phyloP scores from a whole-genome alignment of 169 alveolate species.

The Cryptosporidium andersoni region DNA sequence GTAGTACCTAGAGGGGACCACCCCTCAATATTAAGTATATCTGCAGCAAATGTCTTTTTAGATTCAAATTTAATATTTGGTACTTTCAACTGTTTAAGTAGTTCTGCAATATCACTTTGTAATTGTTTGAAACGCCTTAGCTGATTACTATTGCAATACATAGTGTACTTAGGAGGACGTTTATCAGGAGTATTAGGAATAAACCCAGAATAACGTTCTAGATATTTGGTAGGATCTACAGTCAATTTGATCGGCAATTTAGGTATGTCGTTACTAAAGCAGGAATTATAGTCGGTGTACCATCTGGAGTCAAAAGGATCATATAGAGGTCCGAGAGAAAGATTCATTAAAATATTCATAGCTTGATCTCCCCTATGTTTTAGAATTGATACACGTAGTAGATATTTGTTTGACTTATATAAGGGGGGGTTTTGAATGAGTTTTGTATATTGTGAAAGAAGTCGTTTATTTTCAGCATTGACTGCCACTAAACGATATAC shows the following conservation, averaged over 20 bases:
- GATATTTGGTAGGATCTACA: constrained; percentile 16
- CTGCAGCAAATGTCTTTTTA: constrained; percentile 33
- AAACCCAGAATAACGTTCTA: constrained; percentile 40
- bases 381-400: constrained; percentile 41
- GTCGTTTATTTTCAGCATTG: constrained; percentile 30
- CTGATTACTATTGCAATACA: constrained; percentile 33
- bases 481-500: constrained; percentile 49
- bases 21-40: constrained; percentile 44
- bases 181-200: constrained; percentile 1
- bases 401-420: constrained; percentile 33
- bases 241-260: constrained; percentile 15
- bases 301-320: constrained; percentile 28
- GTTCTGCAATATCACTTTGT: constrained; percentile 27
- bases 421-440: constrained; percentile 10
- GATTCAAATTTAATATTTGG: constrained; percentile 54
- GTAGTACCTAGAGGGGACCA: constrained; percentile 66
- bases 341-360: constrained; percentile 10
- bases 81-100: constrained; percentile 7
- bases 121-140: constrained; percentile 38
- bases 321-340: constrained; percentile 21
- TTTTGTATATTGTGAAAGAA: constrained; percentile 17
- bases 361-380: constrained; percentile 53
- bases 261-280: constrained; percentile 30
- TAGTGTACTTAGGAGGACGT: constrained; percentile 35
- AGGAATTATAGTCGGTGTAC: constrained; percentile 23